These are phyloP conservation scores for Creolimax fragrantissima DNA, from an alignment of 78 protist genomes.

Conservation along the genomic window DNA sequence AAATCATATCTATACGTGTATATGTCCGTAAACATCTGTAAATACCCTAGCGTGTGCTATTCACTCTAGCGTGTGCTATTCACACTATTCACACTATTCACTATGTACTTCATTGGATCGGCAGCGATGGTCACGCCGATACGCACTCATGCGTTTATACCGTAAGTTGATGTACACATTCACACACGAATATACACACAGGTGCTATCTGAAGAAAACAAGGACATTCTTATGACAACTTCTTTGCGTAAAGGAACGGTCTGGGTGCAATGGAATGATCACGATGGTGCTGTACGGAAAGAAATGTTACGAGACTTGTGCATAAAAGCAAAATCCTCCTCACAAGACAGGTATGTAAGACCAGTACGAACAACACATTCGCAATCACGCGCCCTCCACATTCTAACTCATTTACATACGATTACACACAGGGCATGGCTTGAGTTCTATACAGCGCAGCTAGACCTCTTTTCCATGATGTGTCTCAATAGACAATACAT, in stretches of 20 bases:
- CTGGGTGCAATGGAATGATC: neutral
- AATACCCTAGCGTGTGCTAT: neutral
- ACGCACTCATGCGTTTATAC: neutral
- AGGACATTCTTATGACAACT: constrained; percentile 7
- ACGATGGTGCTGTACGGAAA: neutral
- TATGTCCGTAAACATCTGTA: neutral
- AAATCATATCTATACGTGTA: neutral
- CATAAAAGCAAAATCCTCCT: neutral
- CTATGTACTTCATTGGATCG: neutral
- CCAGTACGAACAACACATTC: too few relatives aligned
- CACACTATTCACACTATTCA: neutral
- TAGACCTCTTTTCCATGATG: constrained; percentile 21
- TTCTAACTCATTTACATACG: too few relatives aligned
- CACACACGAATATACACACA: neutral
- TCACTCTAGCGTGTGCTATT: neutral
- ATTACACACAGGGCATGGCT: constrained; percentile 11
- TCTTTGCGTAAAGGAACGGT: neutral
- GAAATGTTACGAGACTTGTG: neutral
- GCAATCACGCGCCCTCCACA: too few relatives aligned
- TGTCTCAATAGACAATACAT: constrained; percentile 26
- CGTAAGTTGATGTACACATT: neutral
- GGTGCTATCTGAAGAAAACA: constrained; percentile 4
- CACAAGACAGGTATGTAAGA: neutral
- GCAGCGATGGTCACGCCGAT: neutral
- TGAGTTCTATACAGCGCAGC: constrained; percentile 2